Evolutionary conservation across 2,329 filamentous ascomycete genomes (phyloP).

Genomic region (Grosmannia huntii): DNA sequence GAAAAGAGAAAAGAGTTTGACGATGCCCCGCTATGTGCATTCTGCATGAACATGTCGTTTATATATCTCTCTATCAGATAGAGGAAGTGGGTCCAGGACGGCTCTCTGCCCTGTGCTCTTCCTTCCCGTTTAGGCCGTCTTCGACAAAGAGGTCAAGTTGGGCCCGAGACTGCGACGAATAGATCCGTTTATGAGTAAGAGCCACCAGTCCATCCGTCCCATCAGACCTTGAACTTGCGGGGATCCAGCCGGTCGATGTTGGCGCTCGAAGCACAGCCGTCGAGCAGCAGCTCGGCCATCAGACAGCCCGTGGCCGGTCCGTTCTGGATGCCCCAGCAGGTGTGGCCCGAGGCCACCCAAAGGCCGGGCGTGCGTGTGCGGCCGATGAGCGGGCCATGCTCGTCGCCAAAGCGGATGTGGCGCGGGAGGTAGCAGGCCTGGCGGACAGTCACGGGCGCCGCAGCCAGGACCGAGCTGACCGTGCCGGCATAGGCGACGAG

Average conservation of each 20-base stretch:
- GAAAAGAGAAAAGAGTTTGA: neutral
- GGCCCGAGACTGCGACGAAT: neutral
- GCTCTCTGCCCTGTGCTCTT: neutral
- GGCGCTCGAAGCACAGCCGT: conserved; percentile 56
- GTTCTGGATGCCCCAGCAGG: conserved; percentile 98
- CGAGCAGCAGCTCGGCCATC: conserved; percentile 67
- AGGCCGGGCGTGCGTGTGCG: conserved; percentile 59
- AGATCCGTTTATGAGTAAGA: neutral
- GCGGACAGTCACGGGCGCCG: conserved; percentile 56
- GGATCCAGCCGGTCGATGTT: conserved; percentile 56
- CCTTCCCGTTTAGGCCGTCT: neutral
- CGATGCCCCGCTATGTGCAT: neutral
- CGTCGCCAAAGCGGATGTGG: conserved; percentile 48
- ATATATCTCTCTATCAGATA: neutral
- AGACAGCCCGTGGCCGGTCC: conserved; percentile 74
- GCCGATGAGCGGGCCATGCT: conserved; percentile 63
- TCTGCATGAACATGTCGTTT: neutral
- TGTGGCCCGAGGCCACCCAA: conserved; percentile 79
- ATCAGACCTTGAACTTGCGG: conserved; percentile 42
- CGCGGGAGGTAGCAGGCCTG: conserved; percentile 93
- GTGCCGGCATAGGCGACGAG: conserved; percentile 65
- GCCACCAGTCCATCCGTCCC: no score
- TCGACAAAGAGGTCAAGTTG: neutral
- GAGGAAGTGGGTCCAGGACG: neutral
- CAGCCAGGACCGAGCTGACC: conserved; percentile 51